These are phyloP conservation scores for Spirogloea muscicola DNA, from an alignment of 139 green algal species.

Conservation along the genomic window DNA sequence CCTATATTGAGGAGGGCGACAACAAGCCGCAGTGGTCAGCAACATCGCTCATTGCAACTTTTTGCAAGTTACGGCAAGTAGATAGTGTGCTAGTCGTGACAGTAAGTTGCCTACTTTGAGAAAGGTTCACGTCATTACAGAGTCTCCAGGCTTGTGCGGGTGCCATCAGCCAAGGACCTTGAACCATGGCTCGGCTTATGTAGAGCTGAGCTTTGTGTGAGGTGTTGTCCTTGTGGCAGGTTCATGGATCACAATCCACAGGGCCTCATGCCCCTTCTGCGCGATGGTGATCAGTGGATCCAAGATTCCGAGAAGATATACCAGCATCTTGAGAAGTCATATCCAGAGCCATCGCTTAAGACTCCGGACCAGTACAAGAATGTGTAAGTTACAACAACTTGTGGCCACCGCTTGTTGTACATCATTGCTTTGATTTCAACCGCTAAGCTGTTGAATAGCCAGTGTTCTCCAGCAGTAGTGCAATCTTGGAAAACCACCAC, in stretches of 20 bases:
- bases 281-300: conserved; percentile 38
- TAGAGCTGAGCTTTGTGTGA: not conserved
- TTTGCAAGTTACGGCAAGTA: not conserved
- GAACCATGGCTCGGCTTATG: not conserved
- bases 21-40: conserved; percentile 30
- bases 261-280: conserved; percentile 32
- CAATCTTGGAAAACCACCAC: not conserved
- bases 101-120: not conserved
- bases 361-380: conserved; percentile 11
- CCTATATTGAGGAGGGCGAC: conserved; percentile 28
- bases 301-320: conserved; percentile 37
- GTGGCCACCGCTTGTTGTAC: not conserved
- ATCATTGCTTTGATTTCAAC: not conserved
- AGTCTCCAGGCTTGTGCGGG: not conserved
- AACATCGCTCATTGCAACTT: not conserved
- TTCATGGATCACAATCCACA: conserved; percentile 36
- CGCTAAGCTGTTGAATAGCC: not conserved
- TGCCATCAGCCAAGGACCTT: too few species aligned
- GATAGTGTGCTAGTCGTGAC: too few species aligned
- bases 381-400: conserved; percentile 21
- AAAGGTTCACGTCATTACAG: not conserved
- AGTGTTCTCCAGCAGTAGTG: not conserved
- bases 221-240: conserved; percentile 5
- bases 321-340: conserved; percentile 22
- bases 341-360: conserved; percentile 24